Percentiles rank a stretch among this genome's conserved stretches.
These are phyloP conservation scores for Collariella sp. DNA, from an alignment of 495 filamentous ascomycete genomes.

Conservation along the genomic window DNA sequence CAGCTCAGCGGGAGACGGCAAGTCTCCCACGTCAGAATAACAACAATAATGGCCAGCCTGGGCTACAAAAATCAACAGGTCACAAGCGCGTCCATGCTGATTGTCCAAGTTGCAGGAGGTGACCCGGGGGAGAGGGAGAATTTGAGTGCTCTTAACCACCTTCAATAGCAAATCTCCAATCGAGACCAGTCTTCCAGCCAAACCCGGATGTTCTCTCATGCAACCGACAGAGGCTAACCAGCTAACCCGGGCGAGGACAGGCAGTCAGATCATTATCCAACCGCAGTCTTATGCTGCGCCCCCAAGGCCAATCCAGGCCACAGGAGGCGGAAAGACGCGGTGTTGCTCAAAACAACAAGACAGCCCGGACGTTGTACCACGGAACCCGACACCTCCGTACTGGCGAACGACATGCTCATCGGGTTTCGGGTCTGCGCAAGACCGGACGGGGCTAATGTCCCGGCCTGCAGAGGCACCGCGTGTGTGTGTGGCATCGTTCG, in stretches of 20 bases:
- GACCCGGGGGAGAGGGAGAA: not conserved
- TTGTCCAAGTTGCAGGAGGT: not conserved
- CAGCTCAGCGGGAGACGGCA: conserved; percentile 13
- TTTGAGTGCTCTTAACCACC: not conserved
- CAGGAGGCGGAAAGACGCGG: no score
- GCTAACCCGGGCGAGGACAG: no score
- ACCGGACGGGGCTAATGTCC: not conserved
- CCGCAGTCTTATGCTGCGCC: no score
- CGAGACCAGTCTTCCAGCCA: not conserved
- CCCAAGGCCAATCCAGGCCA: no score
- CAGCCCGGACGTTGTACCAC: no score
- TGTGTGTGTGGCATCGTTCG: no score
- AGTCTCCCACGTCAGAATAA: conserved; percentile 17
- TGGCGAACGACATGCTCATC: not conserved
- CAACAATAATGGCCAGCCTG: conserved; percentile 19
- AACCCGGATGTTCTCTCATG: not conserved
- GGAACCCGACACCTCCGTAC: not conserved
- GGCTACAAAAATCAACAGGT: conserved; percentile 18
- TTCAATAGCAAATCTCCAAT: not conserved
- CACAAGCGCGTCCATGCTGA: not conserved
- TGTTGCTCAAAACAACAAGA: not conserved
- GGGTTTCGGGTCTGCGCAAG: not conserved
- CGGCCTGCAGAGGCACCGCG: not conserved
- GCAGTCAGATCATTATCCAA: no score
- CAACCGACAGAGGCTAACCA: no score